phyloP scores from a whole-genome alignment of 202 grass and related monocot genomes.

The Miscanthus sacchariflorus region DNA sequence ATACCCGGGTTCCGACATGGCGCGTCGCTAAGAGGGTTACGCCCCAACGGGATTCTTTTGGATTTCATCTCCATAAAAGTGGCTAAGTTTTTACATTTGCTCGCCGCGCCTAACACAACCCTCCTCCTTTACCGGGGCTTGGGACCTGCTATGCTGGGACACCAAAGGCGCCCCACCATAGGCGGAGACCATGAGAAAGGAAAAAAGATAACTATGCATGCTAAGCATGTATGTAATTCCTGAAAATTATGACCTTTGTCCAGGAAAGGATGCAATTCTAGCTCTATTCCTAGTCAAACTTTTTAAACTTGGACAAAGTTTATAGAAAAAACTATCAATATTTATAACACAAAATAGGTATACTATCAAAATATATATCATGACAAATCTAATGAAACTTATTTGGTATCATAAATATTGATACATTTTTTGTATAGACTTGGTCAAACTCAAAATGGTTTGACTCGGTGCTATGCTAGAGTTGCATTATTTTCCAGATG shows the following conservation, averaged over 20 bases:
- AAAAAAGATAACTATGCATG: constrained; percentile 3
- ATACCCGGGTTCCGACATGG: too few relatives aligned
- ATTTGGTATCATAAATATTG: neutral
- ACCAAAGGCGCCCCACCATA: too few relatives aligned
- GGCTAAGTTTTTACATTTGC: too few relatives aligned
- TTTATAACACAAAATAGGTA: neutral
- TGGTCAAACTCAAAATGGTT: neutral
- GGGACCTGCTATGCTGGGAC: too few relatives aligned
- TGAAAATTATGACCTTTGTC: neutral
- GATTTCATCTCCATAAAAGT: too few relatives aligned
- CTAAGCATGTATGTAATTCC: constrained; percentile 15
- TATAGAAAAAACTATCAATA: neutral
- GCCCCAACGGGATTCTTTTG: too few relatives aligned
- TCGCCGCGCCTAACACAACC: too few relatives aligned
- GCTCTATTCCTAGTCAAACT: neutral
- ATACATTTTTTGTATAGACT: neutral
- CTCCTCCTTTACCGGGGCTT: too few relatives aligned
- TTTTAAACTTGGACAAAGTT: neutral
- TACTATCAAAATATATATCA: neutral
- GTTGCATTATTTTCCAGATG: neutral
- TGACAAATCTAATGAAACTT: neutral
- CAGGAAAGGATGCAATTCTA: neutral
- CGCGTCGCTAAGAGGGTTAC: too few relatives aligned
- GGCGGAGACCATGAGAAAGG: neutral
- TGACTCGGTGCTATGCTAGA: neutral